These are phyloP conservation scores for Malassezia cuniculi DNA, from an alignment of 1,284 basidiomycete species.

Conservation along the genomic window DNA sequence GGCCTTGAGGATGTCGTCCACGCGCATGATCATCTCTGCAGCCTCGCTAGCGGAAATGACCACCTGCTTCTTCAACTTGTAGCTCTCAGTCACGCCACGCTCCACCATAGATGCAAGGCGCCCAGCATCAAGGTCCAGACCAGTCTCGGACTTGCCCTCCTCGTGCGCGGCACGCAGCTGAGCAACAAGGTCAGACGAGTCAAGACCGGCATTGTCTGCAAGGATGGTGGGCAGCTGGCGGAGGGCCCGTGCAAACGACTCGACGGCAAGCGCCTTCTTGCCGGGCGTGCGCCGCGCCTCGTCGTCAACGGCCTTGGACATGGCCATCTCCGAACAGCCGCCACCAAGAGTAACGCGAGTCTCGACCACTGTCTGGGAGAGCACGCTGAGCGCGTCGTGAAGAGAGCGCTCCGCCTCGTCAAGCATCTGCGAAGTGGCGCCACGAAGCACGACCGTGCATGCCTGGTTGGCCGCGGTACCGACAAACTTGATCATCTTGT, in stretches of 20 bases:
- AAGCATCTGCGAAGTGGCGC: slow-evolving; percentile 95
- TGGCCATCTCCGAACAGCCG: slow-evolving; percentile 93
- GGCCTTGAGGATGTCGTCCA: slow-evolving; percentile 52
- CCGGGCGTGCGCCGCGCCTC: slow-evolving; percentile 71
- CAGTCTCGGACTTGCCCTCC: slow-evolving; percentile 69
- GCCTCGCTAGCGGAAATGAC: slow-evolving; percentile 88
- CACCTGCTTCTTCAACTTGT: slow-evolving; percentile 92
- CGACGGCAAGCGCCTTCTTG: slow-evolving; percentile 89
- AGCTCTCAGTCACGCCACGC: slow-evolving; percentile 84
- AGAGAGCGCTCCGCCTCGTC: slow-evolving; percentile 96
- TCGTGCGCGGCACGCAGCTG: slow-evolving; percentile 85
- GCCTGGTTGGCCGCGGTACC: slow-evolving; percentile 95
- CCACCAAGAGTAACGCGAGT: slow-evolving; percentile 86
- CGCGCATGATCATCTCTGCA: slow-evolving; percentile 95
- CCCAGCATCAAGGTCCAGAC: slow-evolving; percentile 80
- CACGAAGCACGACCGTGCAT: slow-evolving; percentile 94
- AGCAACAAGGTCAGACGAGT: slow-evolving; percentile 87
- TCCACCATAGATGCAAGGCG: slow-evolving; percentile 73
- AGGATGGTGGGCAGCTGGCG: slow-evolving; percentile 80
- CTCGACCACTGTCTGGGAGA: slow-evolving; percentile 96
- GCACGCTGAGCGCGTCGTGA: slow-evolving; percentile 90
- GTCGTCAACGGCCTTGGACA: slow-evolving; percentile 88
- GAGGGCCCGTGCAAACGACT: slow-evolving; percentile 76
- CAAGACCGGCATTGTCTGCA: slow-evolving; percentile 93
- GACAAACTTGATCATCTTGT: slow-evolving; percentile 97